A percentile compares a stretch with the other conserved stretches of the same genome.
Conservation (phyloP, 192 early-diverging fungal species). For the Dimargaris xerosporica region DNA sequence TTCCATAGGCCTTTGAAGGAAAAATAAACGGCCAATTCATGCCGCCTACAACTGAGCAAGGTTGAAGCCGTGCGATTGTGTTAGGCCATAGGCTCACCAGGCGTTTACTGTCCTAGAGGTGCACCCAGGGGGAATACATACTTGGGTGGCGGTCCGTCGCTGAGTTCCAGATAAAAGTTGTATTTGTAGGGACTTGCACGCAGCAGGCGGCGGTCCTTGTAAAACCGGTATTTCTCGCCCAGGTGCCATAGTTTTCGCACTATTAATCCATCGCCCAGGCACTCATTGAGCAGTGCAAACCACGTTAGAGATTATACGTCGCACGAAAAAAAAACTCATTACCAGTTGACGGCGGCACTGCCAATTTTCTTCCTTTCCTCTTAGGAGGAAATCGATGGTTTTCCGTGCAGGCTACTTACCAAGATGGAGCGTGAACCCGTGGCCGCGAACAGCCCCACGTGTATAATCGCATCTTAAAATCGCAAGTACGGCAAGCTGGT, state of each 20-base stretch:
- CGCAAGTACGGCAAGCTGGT: background rate
- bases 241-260: conserved; percentile 9
- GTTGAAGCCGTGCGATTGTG: background rate
- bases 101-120: too few species aligned
- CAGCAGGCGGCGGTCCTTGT: background rate
- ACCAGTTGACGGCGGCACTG: background rate
- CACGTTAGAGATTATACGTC: background rate
- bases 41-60: background rate
- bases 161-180: conserved; percentile 11
- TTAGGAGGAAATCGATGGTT: background rate
- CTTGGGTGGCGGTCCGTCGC: background rate
- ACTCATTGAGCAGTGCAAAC: background rate
- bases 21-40: background rate
- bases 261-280: background rate
- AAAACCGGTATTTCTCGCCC: conserved; percentile 10
- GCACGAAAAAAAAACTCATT: background rate
- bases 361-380: background rate
- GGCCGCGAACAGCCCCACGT: background rate
- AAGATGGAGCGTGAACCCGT: background rate
- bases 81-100: background rate
- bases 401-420: background rate
- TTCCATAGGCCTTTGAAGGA: background rate
- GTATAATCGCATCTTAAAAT: background rate
- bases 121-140: too few species aligned
- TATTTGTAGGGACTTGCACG: conserved; percentile 5